phyloP scores from a whole-genome alignment of 495 filamentous ascomycete genomes.

The Rhypophila decipiens region DNA sequence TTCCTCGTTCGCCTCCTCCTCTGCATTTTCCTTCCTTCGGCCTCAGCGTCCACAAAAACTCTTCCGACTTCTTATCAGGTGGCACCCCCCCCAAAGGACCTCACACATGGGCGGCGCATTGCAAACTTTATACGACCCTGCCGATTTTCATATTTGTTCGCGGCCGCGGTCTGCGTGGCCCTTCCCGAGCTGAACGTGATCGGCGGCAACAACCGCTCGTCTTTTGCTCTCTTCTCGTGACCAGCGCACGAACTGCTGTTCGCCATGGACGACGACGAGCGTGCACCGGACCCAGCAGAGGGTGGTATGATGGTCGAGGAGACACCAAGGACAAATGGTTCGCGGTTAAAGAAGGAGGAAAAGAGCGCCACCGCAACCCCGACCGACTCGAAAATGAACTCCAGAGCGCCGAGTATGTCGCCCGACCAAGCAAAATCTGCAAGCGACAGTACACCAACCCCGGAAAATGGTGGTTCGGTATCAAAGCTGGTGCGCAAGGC shows the following conservation, averaged over 20 bases:
- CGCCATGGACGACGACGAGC: conserved; percentile 37
- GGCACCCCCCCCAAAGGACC: neutral
- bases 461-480: conserved; percentile 38
- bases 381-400: conserved; percentile 33
- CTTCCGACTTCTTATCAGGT: neutral
- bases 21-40: too few species aligned
- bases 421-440: conserved; percentile 37
- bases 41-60: too few species aligned
- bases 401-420: conserved; percentile 33
- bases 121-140: neutral
- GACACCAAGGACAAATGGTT: conserved; percentile 19
- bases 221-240: conserved; percentile 1
- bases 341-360: conserved; percentile 32
- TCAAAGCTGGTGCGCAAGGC: conserved; percentile 69
- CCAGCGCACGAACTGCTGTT: conserved; percentile 4
- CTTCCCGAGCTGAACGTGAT: neutral
- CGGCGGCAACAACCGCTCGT: neutral
- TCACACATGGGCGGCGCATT: conserved; percentile 11
- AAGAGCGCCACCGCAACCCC: conserved; percentile 28
- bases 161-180: neutral
- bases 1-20: conserved; percentile 5
- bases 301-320: conserved; percentile 26
- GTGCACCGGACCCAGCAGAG: conserved; percentile 26
- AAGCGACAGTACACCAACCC: conserved; percentile 34
- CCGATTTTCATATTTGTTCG: conserved; percentile 1